Evolutionary conservation across 73 alveolate species (phyloP).

Genomic region (Stentor roeselii): DNA sequence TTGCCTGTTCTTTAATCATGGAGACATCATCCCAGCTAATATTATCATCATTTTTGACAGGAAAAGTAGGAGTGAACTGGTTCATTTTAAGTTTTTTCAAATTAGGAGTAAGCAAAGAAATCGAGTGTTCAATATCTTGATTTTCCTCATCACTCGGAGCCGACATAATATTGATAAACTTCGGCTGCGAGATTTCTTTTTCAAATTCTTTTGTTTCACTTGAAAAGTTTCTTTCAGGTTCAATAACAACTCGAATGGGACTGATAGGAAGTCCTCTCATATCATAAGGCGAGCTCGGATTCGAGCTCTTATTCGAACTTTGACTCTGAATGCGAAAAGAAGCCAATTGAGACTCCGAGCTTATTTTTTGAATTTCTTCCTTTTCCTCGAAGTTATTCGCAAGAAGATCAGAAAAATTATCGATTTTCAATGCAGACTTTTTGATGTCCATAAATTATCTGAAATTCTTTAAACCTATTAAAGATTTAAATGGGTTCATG

Average conservation of each 20-base stretch:
- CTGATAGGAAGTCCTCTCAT: background rate
- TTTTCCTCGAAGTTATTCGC: no score
- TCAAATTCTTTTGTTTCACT: background rate
- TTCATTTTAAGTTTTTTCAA: no score
- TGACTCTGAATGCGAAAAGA: background rate
- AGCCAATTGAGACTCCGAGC: background rate
- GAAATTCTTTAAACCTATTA: no score
- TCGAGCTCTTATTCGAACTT: background rate
- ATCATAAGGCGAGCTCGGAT: background rate
- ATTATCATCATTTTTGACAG: background rate
- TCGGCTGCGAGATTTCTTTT: background rate
- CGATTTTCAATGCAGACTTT: no score
- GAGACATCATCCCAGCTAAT: background rate
- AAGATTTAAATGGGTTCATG: no score
- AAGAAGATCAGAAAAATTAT: no score
- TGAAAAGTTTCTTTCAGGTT: background rate
- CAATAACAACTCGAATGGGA: background rate
- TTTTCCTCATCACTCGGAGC: background rate
- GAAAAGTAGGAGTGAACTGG: background rate
- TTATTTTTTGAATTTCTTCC: no score
- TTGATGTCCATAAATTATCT: no score
- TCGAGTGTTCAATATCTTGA: background rate
- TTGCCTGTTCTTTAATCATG: no score
- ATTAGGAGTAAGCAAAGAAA: background rate
- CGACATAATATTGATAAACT: no score